Base-by-base conservation (phyloP, 495 filamentous ascomycete genomes). In the Podospora appendiculata region DNA sequence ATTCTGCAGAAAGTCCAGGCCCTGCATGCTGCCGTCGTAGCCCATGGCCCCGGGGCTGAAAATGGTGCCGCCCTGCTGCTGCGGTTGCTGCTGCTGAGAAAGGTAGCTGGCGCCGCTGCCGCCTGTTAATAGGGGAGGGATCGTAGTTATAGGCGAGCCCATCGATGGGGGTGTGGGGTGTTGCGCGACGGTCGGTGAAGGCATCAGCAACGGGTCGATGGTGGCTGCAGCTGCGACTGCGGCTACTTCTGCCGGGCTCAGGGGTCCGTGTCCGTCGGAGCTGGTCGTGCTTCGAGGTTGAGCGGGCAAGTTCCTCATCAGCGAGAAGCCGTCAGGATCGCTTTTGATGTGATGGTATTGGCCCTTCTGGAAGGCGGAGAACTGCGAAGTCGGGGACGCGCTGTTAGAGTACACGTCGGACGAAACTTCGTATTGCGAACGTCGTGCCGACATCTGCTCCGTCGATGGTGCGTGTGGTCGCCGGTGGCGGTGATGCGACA, bases 1-100 rank as follows among this genome's bases (percentile, higher is more conserved):
- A 14, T 41, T 56, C 48, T 74, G 73, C 16, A 78, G 44, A 47
- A 77, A 75, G 36, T 78, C 74, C 59, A 78, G 65, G 8, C 69
- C 71, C 41, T 74, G 71, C 46, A 75, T 39, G 25, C 74, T 66
- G 13, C 67, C 67, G 12, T 66, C 64, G 25, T 25, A 25, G 40
- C 69, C 51, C 8, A 56, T 45, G 1, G 50, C 25, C 25, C 8
- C 54, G 0, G 61, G 53, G 14, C 54, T 53, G 45, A 49, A 61
- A 32, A 53, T n/a, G 18, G 40, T 17, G 16, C 32, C 50, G 33
- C 39, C 17, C 36, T 56, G 56, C 40, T 56, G 54, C 17, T 52
- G 50, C 32, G 53, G 50, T 19, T 54, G 59, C 14, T 56, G 62
- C 32, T 36, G 49, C 13, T 50, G 61, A 40, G 45, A 44, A 13